A percentile compares a stretch with the other conserved stretches of the same genome.
phyloP scores from a whole-genome alignment of 176 grass and related monocot genomes.

The Ensete ventricosum region DNA sequence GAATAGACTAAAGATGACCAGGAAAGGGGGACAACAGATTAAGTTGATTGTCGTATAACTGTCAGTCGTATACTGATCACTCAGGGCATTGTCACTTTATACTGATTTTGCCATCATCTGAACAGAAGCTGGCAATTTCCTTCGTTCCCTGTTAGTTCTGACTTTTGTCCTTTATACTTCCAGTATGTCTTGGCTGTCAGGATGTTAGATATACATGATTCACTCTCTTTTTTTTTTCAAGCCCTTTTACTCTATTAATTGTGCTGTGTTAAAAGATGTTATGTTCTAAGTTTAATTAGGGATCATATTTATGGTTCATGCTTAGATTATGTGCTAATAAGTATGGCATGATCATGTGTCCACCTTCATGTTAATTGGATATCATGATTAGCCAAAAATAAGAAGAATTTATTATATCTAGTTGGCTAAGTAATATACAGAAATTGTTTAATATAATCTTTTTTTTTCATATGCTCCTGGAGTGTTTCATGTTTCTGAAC shows the following conservation, averaged over 20 bases:
- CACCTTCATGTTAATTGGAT: background rate
- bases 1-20: no score
- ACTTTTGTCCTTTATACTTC: background rate
- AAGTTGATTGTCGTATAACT: no score
- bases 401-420: background rate
- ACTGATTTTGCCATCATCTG: no score
- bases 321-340: no score
- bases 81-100: no score
- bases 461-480: background rate
- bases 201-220: no score
- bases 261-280: background rate
- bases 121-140: no score
- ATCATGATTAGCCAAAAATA: background rate
- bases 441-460: background rate
- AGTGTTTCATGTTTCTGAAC: background rate
- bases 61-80: no score
- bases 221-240: background rate
- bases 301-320: no score
- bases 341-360: background rate
- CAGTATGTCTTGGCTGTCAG: no score
- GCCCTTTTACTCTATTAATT: background rate
- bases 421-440: background rate
- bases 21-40: no score
- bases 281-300: background rate
- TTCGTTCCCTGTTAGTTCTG: no score